Conservation (phyloP, 805 yeast species). For the Hemisphaericaspora nanyangensis region DNA sequence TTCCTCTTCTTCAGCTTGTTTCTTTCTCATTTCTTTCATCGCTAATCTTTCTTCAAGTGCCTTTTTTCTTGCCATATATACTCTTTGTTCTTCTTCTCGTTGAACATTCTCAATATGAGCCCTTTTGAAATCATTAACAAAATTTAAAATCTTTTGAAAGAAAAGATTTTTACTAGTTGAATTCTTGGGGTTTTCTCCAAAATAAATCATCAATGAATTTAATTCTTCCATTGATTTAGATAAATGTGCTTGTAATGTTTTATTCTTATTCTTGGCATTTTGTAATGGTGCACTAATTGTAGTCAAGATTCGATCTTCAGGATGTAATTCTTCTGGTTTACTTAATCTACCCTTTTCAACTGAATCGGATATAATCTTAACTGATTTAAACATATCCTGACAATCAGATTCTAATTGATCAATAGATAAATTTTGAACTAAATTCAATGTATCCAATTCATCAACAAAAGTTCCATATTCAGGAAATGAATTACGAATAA, state of each 20-base stretch:
- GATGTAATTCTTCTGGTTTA: constrained; percentile 75
- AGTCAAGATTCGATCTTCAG: constrained; percentile 66
- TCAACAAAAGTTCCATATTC: constrained; percentile 70
- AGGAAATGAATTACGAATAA: constrained; percentile 81
- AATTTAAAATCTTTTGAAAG: constrained; percentile 75
- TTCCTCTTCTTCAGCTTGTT: constrained; percentile 9
- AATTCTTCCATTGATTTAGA: constrained; percentile 62
- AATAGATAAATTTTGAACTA: constrained; percentile 69
- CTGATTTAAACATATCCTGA: constrained; percentile 51
- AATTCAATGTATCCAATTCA: constrained; percentile 57
- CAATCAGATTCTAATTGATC: constrained; percentile 82
- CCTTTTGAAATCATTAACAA: constrained; percentile 72
- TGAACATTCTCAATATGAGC: constrained; percentile 77
- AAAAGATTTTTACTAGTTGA: constrained; percentile 62
- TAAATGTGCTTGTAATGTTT: constrained; percentile 60
- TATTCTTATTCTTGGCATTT: constrained; percentile 68
- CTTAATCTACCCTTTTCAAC: constrained; percentile 82
- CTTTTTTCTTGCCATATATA: constrained; percentile 34
- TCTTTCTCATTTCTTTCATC: constrained; percentile 13
- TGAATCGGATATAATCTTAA: constrained; percentile 70
- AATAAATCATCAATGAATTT: constrained; percentile 68
- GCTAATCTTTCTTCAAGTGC: constrained; percentile 24
- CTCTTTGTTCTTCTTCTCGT: constrained; percentile 73
- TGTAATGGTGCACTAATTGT: constrained; percentile 65
- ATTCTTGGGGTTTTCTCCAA: constrained; percentile 87